Conservation (phyloP, 495 filamentous ascomycete species). For the Haplographium delicatum region DNA sequence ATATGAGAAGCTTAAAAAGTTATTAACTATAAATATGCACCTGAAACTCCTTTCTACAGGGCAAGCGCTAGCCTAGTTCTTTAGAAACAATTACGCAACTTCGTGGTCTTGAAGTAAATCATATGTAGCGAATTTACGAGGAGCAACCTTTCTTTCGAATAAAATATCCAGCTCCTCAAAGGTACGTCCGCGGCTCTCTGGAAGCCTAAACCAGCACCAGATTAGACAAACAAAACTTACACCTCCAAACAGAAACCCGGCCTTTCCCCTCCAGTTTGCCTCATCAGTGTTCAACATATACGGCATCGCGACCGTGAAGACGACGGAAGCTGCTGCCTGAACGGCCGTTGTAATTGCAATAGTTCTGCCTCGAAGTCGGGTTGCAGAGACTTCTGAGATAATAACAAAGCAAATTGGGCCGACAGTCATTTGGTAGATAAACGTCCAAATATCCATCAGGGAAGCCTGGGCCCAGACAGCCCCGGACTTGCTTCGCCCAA, state of each 20-base stretch:
- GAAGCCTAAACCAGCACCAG: constrained; percentile 53
- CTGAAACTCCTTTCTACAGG: too few relatives aligned
- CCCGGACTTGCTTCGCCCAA: constrained; percentile 11
- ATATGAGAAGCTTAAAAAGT: too few relatives aligned
- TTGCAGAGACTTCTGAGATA: constrained; percentile 51
- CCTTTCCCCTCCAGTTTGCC: constrained; percentile 68
- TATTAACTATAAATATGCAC: too few relatives aligned
- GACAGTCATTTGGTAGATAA: constrained; percentile 52
- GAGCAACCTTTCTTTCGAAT: constrained; percentile 35
- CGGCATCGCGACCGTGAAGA: constrained; percentile 64
- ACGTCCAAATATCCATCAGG: constrained; percentile 46
- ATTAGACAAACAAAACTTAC: constrained; percentile 37
- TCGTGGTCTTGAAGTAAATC: constrained; percentile 3
- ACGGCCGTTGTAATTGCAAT: constrained; percentile 61
- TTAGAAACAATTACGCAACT: background rate
- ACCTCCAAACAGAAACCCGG: constrained; percentile 66
- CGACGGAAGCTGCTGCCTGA: constrained; percentile 62
- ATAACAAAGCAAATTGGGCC: constrained; percentile 56
- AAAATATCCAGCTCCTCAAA: constrained; percentile 46
- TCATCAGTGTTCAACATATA: constrained; percentile 67
- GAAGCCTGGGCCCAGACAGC: constrained; percentile 44
- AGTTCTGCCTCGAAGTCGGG: constrained; percentile 46
- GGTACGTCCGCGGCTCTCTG: constrained; percentile 38
- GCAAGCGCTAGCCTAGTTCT: too few relatives aligned
- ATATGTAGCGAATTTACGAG: constrained; percentile 32